Evolutionary conservation across 83 land plant genomes (phyloP), one percentile per base, ranked within the genome.

Genomic region (Isoetes engelmannii): DNA sequence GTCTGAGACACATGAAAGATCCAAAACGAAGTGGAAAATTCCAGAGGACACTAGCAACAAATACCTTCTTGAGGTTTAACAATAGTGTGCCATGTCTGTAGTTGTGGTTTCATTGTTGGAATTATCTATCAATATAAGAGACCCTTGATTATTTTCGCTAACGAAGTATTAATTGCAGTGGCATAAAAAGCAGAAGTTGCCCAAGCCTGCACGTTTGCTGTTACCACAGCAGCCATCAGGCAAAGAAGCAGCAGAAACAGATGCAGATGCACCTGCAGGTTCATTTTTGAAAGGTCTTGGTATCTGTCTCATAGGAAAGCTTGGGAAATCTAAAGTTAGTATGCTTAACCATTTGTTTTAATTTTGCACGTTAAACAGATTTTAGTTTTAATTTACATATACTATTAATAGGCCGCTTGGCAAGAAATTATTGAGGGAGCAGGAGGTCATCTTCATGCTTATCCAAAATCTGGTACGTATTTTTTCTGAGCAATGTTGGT

Each of bases 21-120:
- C 72, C n/a, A 77, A 83, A 68, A 82, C 73, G n/a, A 94, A 90
- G 64, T 94, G 98, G 98, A 84, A 90, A 79, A 79, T 90, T 43
- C 97, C 90, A 4, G 81, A 89, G 69, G 89, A 67, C 10, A 79
- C 84, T 53, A 66, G 54, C 7, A 93, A 87, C 70, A 61, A 73
- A 21, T 93, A 81, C 73, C 84, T 93, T 43, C 5, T 51, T 18
- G 78, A 94, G 90, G 98, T 88, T 77, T 46, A n/a, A 6, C 66
- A 37, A 13, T 59, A 59, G 19, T 13, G 17, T 13, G 7, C 7
- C 7, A 59, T 59, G 17, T 59, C 62, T 59, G 62, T 59, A 6
- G 12, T 49, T 7, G 53, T 49, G 53, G 12, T 49, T 49, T 49
- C n/a, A n/a, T n/a, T n/a, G n/a, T n/a, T n/a, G n/a, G n/a, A n/a